Evolutionary conservation across 1,284 basidiomycete genomes (phyloP).

Genomic region (Rhodotorula sp.): DNA sequence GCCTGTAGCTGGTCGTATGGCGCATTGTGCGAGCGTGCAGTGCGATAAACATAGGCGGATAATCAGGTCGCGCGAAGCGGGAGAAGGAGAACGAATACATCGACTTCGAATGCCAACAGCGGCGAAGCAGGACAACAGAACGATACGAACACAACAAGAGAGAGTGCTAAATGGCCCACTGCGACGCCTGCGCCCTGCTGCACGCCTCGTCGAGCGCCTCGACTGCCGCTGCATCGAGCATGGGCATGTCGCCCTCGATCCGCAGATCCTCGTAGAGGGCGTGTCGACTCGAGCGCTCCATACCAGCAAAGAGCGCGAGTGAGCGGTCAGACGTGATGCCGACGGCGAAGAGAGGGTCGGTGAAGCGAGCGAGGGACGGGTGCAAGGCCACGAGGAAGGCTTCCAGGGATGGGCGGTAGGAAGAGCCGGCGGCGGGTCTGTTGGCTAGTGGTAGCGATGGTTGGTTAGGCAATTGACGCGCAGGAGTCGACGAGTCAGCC

Average conservation of each 20-base stretch:
- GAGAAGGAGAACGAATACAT: not conserved
- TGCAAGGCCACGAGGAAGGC: constrained; percentile 4
- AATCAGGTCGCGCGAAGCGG: not conserved
- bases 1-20: too few species aligned
- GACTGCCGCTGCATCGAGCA: not conserved
- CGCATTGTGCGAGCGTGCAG: too few species aligned
- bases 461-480: not conserved
- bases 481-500: not conserved
- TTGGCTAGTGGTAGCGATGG: not conserved
- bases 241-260: not conserved
- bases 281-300: not conserved
- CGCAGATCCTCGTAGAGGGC: not conserved
- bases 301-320: not conserved
- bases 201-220: not conserved
- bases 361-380: not conserved
- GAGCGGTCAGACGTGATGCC: not conserved
- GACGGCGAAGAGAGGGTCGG: not conserved
- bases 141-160: not conserved
- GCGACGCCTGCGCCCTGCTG: not conserved
- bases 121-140: not conserved
- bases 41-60: not conserved
- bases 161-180: not conserved
- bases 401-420: not conserved
- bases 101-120: not conserved
- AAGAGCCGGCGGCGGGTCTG: too few species aligned